These are phyloP conservation scores for Mycena floridula DNA, from an alignment of 768 basidiomycete genomes.

Conservation along the genomic window DNA sequence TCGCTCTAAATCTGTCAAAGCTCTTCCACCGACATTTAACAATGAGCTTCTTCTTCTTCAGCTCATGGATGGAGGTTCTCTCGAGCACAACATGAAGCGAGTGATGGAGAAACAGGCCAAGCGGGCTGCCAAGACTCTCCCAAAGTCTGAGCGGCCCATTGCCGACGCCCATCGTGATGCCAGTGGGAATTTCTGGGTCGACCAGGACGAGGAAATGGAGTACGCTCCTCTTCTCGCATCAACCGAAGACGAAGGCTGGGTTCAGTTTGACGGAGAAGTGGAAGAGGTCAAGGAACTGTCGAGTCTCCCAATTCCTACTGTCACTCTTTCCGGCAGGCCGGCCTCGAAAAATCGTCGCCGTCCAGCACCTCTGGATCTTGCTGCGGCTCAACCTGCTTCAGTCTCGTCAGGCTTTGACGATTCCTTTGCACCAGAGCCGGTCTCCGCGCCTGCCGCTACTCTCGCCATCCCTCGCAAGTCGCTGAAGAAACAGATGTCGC, in stretches of 20 bases:
- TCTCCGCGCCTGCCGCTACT: not conserved
- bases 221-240: constrained; percentile 31
- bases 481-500: not conserved
- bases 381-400: not conserved
- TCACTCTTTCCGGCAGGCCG: not conserved
- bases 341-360: not conserved
- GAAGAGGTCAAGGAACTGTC: not conserved
- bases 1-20: constrained; percentile 29
- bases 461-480: not conserved
- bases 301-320: not conserved
- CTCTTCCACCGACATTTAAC: constrained; percentile 31
- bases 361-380: not conserved
- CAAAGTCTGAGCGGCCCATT: constrained; percentile 7
- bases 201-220: constrained; percentile 39
- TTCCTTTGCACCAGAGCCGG: not conserved
- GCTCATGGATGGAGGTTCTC: constrained; percentile 34
- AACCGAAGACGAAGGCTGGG: not conserved
- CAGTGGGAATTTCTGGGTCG: constrained; percentile 36
- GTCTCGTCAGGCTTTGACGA: constrained; percentile 5
- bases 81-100: constrained; percentile 27
- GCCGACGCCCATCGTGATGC: constrained; percentile 32
- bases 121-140: not conserved
- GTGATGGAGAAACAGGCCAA: constrained; percentile 27
- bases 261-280: not conserved
- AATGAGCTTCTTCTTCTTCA: constrained; percentile 41